Evolutionary conservation across 139 green algal species (phyloP).

Genomic region (Asterochloris erici): DNA sequence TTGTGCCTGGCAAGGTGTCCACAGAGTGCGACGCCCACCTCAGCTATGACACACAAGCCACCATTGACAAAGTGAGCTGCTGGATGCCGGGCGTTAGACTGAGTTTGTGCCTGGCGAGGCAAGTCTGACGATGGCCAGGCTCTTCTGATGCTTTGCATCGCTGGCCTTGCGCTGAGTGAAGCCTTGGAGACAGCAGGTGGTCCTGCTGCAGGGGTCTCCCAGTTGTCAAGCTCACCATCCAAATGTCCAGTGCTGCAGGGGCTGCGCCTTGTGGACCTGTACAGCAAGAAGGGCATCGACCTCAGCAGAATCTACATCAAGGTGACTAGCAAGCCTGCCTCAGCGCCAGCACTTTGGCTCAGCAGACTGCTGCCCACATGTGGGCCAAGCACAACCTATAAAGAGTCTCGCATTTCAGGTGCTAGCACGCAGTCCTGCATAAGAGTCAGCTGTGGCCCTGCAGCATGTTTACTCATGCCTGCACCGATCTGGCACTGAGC

Average conservation of each 20-base stretch:
- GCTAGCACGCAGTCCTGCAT: neutral
- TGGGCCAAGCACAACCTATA: too few species aligned
- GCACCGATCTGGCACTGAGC: too few species aligned
- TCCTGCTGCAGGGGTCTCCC: too few species aligned
- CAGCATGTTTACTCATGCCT: too few species aligned
- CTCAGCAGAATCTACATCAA: conserved; percentile 51
- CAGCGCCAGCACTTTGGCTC: neutral
- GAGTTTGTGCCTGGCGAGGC: neutral
- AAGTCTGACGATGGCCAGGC: neutral
- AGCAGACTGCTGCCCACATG: neutral
- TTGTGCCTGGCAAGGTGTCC: conserved; percentile 70
- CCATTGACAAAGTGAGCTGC: conserved; percentile 58
- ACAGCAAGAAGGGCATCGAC: conserved; percentile 49
- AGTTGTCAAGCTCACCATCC: too few species aligned
- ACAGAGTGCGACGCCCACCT: conserved; percentile 79
- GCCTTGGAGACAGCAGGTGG: too few species aligned
- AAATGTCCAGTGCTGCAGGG: conserved; percentile 9
- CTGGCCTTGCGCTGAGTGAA: too few species aligned
- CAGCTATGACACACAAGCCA: conserved; percentile 61
- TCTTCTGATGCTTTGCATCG: too few species aligned
- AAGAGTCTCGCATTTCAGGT: neutral
- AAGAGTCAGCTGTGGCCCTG: too few species aligned
- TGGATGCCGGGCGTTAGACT: neutral
- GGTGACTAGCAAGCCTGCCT: neutral
- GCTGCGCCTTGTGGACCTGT: conserved; percentile 72